These are phyloP conservation scores for Claviceps cyperi DNA, from an alignment of 2,329 filamentous ascomycete genomes.

Conservation along the genomic window DNA sequence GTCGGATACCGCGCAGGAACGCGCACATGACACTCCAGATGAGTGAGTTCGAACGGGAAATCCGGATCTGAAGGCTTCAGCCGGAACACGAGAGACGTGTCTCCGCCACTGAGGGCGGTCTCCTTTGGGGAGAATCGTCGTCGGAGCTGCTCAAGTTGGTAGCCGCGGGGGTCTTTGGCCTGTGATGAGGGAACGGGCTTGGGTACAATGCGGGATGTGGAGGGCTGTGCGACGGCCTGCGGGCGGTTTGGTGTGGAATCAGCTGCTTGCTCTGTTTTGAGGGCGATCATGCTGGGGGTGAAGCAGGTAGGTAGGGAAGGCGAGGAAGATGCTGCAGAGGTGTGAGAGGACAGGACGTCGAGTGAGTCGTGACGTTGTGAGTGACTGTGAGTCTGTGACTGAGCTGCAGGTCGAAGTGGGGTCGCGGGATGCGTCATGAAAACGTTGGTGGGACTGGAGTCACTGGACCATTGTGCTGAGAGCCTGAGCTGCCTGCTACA, in stretches of 20 bases:
- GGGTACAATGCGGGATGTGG: conserved; percentile 37
- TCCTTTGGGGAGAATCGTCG: conserved; percentile 45
- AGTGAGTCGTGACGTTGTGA: no score
- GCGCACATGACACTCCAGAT: conserved; percentile 51
- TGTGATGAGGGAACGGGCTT: conserved; percentile 54
- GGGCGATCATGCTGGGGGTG: conserved; percentile 26
- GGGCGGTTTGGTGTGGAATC: conserved; percentile 19
- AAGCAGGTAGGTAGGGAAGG: neutral
- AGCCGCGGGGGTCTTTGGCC: conserved; percentile 52
- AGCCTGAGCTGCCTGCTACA: no score
- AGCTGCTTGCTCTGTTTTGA: conserved; percentile 14
- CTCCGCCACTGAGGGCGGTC: conserved; percentile 28
- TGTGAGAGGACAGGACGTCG: no score
- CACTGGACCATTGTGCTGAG: no score
- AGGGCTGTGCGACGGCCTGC: conserved; percentile 32
- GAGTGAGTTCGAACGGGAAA: conserved; percentile 63
- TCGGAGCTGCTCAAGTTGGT: conserved; percentile 60
- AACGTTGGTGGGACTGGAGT: no score
- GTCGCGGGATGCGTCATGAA: no score
- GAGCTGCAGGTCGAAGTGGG: no score
- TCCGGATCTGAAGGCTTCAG: conserved; percentile 66
- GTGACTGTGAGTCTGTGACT: no score
- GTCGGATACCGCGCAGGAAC: conserved; percentile 52
- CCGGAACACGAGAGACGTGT: conserved; percentile 46
- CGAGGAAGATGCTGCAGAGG: neutral